A percentile compares a stretch with the other conserved stretches of the same genome.
Evolutionary conservation across 23 red algal genomes (phyloP).

Genomic region (Pyropia haitanensis): DNA sequence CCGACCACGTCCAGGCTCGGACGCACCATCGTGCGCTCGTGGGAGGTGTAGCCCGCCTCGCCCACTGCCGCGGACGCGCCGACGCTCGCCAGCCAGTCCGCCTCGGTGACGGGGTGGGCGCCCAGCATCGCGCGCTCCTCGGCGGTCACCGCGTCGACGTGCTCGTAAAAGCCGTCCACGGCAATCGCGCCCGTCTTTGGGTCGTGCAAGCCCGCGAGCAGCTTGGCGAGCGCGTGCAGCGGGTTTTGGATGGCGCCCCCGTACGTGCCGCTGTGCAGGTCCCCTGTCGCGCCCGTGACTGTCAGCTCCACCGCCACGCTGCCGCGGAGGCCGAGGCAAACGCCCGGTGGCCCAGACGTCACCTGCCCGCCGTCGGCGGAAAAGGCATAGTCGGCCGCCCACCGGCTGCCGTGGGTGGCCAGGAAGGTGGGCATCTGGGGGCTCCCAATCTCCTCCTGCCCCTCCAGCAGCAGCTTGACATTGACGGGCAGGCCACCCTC

Average conservation of each 20-base stretch:
- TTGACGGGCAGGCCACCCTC: constrained; percentile 39
- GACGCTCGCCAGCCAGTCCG: constrained; percentile 14
- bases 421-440: constrained; percentile 42
- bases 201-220: constrained; percentile 42
- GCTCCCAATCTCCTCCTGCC: constrained; percentile 85
- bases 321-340: constrained; percentile 59
- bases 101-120: constrained; percentile 8
- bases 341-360: constrained; percentile 10
- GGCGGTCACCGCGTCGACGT: constrained; percentile 21
- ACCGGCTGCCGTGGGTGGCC: constrained; percentile 6
- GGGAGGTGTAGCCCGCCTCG: constrained; percentile 28
- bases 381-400: constrained; percentile 46
- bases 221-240: constrained; percentile 48
- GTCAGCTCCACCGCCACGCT: constrained; percentile 45
- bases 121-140: constrained; percentile 34
- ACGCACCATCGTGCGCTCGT: constrained; percentile 59
- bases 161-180: constrained; percentile 68
- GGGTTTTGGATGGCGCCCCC: constrained; percentile 86
- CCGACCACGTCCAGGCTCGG: constrained; percentile 86
- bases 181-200: constrained; percentile 19
- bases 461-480: constrained; percentile 84
- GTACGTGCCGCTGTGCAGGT: constrained; percentile 72
- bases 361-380: constrained; percentile 78
- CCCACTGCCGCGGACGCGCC: constrained; percentile 40
- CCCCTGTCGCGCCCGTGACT: constrained; percentile 36